Evolutionary conservation across 2,329 filamentous ascomycete species (phyloP).

Genomic region (Teratosphaeria epicoccoides): DNA sequence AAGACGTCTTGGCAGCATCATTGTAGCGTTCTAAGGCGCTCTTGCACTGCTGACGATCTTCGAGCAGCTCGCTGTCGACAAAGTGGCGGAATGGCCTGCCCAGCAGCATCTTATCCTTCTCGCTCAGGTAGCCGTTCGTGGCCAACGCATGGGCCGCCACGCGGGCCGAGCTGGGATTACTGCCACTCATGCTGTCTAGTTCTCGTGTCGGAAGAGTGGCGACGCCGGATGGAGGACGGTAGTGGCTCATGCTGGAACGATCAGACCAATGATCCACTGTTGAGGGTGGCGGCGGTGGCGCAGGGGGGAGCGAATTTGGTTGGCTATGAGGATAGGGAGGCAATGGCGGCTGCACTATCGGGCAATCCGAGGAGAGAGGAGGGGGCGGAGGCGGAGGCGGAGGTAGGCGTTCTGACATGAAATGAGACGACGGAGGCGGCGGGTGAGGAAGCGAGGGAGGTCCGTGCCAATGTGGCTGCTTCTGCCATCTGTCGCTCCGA

Average conservation of each 20-base stretch:
- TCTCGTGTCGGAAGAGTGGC: constrained; percentile 12
- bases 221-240: background rate
- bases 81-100: constrained; percentile 72
- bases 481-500: constrained; percentile 1
- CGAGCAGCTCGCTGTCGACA: constrained; percentile 58
- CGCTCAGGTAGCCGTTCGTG: constrained; percentile 32
- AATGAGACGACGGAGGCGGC: background rate
- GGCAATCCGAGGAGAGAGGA: constrained; percentile 9
- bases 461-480: constrained; percentile 4
- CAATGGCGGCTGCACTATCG: constrained; percentile 6
- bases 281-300: constrained; percentile 8
- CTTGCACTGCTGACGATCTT: constrained; percentile 77
- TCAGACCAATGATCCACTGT: constrained; percentile 7
- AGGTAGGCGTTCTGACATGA: constrained; percentile 7
- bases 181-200: constrained; percentile 7
- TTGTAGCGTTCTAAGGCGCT: constrained; percentile 79
- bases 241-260: background rate
- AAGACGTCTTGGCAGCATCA: constrained; percentile 38
- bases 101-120: constrained; percentile 83
- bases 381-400: constrained; percentile 1
- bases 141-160: constrained; percentile 27
- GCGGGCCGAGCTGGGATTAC: constrained; percentile 38
- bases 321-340: constrained; percentile 3
- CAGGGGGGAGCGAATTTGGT: constrained; percentile 2
- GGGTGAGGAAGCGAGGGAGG: background rate